phyloP scores from a whole-genome alignment of 108 stramenopile species.

The Epithemia pelagica region DNA sequence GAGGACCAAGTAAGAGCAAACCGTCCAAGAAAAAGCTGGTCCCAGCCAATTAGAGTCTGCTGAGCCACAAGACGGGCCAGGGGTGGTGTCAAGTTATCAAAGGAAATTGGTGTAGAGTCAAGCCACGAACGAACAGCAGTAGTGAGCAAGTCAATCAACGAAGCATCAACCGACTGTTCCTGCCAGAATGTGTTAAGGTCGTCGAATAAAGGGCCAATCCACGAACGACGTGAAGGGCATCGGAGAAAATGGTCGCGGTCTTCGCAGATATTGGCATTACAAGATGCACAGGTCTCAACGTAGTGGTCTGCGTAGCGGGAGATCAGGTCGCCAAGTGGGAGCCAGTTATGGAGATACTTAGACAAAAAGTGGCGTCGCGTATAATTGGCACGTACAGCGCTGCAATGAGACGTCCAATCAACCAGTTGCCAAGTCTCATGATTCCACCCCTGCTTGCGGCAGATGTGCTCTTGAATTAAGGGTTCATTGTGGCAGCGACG shows the following conservation, averaged over 20 bases:
- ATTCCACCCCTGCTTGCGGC: neutral
- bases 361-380: neutral
- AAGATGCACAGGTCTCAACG: neutral
- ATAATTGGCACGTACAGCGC: neutral
- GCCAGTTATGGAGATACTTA: neutral
- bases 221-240: neutral
- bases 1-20: neutral
- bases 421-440: neutral
- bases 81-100: too few species aligned
- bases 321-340: neutral
- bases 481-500: neutral
- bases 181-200: neutral
- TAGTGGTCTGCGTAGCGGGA: neutral
- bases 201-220: neutral
- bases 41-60: neutral
- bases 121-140: neutral
- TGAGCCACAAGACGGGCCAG: too few species aligned
- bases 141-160: neutral
- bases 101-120: too few species aligned
- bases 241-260: neutral
- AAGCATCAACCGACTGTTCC: neutral
- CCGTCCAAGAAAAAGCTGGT: neutral
- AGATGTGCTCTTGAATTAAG: neutral
- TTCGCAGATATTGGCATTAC: neutral
- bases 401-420: neutral